A percentile compares a stretch with the other conserved stretches of the same genome.
phyloP scores from a whole-genome alignment of 73 alveolate genomes.

The Tetrahymena elliotti region DNA sequence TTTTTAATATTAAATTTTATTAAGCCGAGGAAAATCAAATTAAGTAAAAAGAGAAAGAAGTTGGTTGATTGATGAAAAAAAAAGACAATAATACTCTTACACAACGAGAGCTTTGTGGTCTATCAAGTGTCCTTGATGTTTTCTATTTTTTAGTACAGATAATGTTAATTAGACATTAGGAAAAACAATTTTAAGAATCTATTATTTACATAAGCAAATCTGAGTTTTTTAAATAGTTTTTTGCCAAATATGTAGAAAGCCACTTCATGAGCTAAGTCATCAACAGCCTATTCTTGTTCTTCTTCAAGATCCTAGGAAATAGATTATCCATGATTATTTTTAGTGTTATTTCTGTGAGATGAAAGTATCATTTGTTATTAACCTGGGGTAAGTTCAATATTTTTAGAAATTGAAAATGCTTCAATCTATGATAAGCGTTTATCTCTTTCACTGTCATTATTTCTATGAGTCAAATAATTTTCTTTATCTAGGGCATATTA shows the following conservation, averaged over 20 bases:
- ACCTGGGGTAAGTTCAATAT: background rate
- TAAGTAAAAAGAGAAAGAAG: background rate
- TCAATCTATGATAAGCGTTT: background rate
- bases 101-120: background rate
- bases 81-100: background rate
- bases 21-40: background rate
- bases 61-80: background rate
- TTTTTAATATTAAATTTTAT: background rate
- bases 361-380: background rate
- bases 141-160: background rate
- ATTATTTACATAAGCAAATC: background rate
- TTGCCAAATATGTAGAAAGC: background rate
- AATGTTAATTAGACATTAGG: background rate
- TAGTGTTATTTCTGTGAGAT: background rate
- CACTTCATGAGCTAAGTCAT: background rate
- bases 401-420: background rate
- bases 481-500: background rate
- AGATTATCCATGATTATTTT: background rate
- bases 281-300: background rate
- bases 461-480: background rate
- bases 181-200: background rate
- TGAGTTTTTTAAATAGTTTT: background rate
- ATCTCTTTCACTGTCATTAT: background rate
- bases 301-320: background rate
- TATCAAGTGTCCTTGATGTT: background rate